These are phyloP conservation scores for Fusarium sp. DNA, from an alignment of 2,329 filamentous ascomycete genomes.

Conservation along the genomic window DNA sequence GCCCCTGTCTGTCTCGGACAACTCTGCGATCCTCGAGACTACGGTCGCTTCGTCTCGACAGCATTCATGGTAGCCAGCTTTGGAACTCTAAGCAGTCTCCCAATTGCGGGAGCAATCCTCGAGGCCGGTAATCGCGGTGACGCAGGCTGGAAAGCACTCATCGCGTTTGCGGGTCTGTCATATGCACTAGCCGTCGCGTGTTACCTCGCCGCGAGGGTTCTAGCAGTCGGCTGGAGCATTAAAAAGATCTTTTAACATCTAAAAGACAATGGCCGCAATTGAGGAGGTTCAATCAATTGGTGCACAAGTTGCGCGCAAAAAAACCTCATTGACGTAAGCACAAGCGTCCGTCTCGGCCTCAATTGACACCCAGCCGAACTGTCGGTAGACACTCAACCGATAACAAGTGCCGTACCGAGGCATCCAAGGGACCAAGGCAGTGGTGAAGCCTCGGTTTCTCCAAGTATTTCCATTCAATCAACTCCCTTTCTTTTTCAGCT, in stretches of 20 bases:
- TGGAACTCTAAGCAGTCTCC: conserved; percentile 64
- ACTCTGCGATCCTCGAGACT: conserved; percentile 79
- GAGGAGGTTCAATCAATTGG: not conserved
- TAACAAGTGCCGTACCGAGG: conserved; percentile 8
- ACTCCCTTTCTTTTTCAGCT: not conserved
- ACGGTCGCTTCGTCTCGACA: conserved; percentile 80
- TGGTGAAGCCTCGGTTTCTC: conserved; percentile 10
- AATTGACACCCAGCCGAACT: conserved; percentile 8
- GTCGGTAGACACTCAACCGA: conserved; percentile 15
- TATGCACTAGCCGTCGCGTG: conserved; percentile 33
- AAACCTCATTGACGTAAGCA: not conserved
- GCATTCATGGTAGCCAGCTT: conserved; percentile 83
- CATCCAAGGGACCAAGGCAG: conserved; percentile 9
- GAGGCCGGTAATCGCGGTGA: conserved; percentile 42
- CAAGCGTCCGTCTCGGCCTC: not conserved
- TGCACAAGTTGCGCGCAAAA: not conserved
- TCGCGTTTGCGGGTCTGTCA: conserved; percentile 51
- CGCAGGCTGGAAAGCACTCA: conserved; percentile 50
- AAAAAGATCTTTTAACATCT: conserved; percentile 26
- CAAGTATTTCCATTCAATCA: no score
- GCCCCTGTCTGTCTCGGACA: conserved; percentile 85
- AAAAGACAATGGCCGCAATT: not conserved
- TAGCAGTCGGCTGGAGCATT: conserved; percentile 32
- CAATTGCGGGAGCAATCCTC: conserved; percentile 55
- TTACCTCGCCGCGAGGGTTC: conserved; percentile 29